phyloP scores from a whole-genome alignment of 345 rosid genomes.

The Syzygium aromaticum region DNA sequence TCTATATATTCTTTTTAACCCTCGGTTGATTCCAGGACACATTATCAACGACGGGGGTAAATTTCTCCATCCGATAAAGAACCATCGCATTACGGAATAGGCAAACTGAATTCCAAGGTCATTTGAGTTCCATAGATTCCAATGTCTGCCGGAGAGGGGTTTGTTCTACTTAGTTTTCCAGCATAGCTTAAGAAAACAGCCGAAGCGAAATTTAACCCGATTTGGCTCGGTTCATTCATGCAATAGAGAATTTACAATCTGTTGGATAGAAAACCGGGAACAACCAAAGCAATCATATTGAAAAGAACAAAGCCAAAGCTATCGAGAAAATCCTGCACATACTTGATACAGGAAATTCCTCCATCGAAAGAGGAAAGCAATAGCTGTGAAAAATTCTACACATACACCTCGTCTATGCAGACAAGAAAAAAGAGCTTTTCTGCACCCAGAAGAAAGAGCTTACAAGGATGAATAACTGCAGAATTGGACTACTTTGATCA shows the following conservation, averaged over 20 bases:
- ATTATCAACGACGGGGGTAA: neutral
- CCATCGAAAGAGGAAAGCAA: neutral
- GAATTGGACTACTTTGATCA: neutral
- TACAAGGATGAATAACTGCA: neutral
- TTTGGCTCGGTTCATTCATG: neutral
- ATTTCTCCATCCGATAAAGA: neutral
- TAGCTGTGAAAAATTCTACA: neutral
- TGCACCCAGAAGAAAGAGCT: neutral
- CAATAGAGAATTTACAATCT: neutral
- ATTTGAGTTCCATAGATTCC: neutral
- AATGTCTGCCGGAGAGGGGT: neutral
- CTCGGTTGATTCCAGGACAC: neutral
- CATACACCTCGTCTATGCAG: neutral
- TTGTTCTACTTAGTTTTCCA: neutral
- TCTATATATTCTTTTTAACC: neutral
- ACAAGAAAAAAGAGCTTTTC: neutral
- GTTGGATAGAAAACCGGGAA: neutral
- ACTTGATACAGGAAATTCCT: neutral
- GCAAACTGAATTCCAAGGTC: neutral
- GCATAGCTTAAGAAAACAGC: neutral
- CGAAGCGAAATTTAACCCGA: neutral
- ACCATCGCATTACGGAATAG: neutral
- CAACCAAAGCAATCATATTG: neutral
- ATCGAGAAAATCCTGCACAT: neutral
- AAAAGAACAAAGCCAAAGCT: neutral